Conservation (phyloP, 177 flowering plant genomes). For the Vitis hybrid region DNA sequence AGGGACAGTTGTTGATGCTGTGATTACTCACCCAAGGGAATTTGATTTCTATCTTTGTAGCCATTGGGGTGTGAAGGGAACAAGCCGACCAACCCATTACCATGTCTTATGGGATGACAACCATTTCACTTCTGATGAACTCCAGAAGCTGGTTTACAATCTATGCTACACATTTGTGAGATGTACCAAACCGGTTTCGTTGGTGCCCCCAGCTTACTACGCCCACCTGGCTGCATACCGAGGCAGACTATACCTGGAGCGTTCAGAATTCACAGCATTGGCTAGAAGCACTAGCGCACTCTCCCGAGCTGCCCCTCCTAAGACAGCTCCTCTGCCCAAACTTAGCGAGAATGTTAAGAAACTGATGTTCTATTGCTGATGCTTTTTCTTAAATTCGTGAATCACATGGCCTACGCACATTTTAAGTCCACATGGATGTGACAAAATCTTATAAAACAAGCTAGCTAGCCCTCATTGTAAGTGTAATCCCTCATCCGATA, state of each 20-base stretch:
- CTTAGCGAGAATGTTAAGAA: constrained; percentile 73
- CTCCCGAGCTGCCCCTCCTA: constrained; percentile 66
- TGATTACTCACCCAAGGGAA: constrained; percentile 82
- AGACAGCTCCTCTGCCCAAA: constrained; percentile 68
- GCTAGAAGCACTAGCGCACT: constrained; percentile 22
- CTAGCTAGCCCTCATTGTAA: too few relatives aligned
- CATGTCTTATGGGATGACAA: constrained; percentile 89
- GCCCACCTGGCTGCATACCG: constrained; percentile 97
- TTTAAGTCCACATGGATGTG: background rate
- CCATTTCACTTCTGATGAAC: constrained; percentile 81
- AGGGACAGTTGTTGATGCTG: constrained; percentile 88
- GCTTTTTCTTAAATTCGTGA: background rate
- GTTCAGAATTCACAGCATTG: constrained; percentile 34
- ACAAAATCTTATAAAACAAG: background rate
- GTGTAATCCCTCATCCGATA: too few relatives aligned
- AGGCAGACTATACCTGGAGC: constrained; percentile 84
- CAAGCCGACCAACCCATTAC: constrained; percentile 92
- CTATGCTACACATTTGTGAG: constrained; percentile 87
- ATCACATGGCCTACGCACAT: background rate
- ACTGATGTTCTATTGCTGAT: constrained; percentile 89
- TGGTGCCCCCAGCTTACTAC: constrained; percentile 95
- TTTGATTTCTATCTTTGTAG: constrained; percentile 96
- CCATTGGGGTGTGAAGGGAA: constrained; percentile 93
- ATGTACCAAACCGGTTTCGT: constrained; percentile 91
- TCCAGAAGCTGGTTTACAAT: constrained; percentile 76